Evolutionary conservation across 176 grass and related monocot genomes (phyloP).

Genomic region (Miscanthus lutarioriparius): DNA sequence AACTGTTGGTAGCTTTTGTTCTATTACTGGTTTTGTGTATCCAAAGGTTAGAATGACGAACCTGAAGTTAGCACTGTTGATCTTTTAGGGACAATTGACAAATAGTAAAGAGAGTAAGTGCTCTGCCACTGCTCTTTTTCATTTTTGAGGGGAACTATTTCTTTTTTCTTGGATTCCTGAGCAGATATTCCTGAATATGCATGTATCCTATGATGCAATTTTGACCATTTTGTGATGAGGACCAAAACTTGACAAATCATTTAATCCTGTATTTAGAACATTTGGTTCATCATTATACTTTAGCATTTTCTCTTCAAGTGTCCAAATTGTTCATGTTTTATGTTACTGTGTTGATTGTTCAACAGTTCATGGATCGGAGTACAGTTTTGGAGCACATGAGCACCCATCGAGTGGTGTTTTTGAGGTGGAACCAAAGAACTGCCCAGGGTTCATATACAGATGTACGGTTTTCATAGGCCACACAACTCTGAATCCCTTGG

Average conservation of each 20-base stretch:
- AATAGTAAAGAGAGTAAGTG: conserved; percentile 1
- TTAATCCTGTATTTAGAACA: neutral
- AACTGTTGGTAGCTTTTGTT: neutral
- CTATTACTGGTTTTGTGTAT: neutral
- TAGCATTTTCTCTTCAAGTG: conserved; percentile 1
- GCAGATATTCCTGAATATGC: neutral
- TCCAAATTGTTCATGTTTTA: conserved; percentile 27
- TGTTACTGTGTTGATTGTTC: conserved; percentile 13
- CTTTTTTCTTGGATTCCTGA: neutral
- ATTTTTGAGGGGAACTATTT: neutral
- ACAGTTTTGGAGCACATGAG: conserved; percentile 93
- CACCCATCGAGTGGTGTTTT: conserved; percentile 79
- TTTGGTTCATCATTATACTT: conserved; percentile 19
- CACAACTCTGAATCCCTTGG: conserved; percentile 53
- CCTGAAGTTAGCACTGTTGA: conserved; percentile 3
- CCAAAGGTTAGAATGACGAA: neutral
- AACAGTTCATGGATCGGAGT: conserved; percentile 88
- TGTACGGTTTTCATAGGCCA: conserved; percentile 70
- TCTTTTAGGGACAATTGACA: neutral
- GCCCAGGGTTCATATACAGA: conserved; percentile 83
- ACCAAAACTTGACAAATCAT: conserved; percentile 3
- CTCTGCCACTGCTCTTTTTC: neutral
- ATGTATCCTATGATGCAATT: conserved; percentile 13
- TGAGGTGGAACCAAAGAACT: conserved; percentile 91
- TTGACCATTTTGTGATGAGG: conserved; percentile 8